Evolutionary conservation across 139 green algal genomes (phyloP), one percentile per base, ranked within the genome.

Genomic region (Closterium sp.): DNA sequence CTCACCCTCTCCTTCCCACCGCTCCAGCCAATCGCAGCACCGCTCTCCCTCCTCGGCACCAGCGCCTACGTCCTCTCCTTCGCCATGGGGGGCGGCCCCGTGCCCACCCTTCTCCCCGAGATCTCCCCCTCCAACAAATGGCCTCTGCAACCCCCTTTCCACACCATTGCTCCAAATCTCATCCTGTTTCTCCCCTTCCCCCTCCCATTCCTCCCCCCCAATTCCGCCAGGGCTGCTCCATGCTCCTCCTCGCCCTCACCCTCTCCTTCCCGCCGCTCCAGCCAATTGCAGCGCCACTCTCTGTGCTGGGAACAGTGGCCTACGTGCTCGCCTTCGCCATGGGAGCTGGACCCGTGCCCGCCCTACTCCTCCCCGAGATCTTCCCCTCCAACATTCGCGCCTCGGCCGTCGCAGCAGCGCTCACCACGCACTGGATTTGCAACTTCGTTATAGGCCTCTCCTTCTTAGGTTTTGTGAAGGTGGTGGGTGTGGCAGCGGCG

Each of bases 101-200:
- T 99, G 30, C 97, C 97, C 0, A 97, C 95, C 2, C 95, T 99
- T 99, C 95, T 99, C 17, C 96, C 97, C 4, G 98, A 99, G 94
- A 97, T 99, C 87, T 98, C 97, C 88, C 93, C 96, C 4, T 94
- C 94, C 0, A 92, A 94, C 70, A 97, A 98, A 5, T 93, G 97
- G 97, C 97, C 97, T 95, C 87, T 95, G 9, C 9, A 9, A 10
- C 4, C 29, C 84, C 32, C 17, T 9, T 62, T 30, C 31, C 34
- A 11, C 29, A 32, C 34, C 89, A 87, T 38, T 70, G 29, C 84
- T 42, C 38, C 7, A 10, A 10, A 30, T 88, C 31, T 29, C 9
- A 28, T 70, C 3, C 38, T 19, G 29, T 31, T 6, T 87, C 29
- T 38, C 32, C 32, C 32, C 32, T 3, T 38, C 32, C 32, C 32